Evolutionary conservation across 345 rosid species (phyloP), one percentile per base, ranked within the genome.

Genomic region (Barbarea vulgaris): DNA sequence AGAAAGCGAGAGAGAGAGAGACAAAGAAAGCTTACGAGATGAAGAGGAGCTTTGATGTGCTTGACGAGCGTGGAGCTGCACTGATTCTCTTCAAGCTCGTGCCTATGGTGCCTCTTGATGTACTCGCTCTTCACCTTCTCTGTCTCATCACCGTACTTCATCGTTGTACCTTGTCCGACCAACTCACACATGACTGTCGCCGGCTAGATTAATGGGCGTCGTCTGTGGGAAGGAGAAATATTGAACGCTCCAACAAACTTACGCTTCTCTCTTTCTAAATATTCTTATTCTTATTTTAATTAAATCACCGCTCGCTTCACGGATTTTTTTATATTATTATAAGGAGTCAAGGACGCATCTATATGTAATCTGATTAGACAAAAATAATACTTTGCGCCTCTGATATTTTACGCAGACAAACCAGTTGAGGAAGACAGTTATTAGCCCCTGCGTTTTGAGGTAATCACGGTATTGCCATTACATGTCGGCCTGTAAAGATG

Each of bases 41-140:
- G 89, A 81, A 93, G 87, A 64, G 98, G 96, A 75, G 96, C 90
- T 80, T 80, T 90, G 93, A 90, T 86, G 83, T 86, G 94, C 81
- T 88, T 93, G 22, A 83, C 80, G 70, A 93, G 86, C 51, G 81
- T 79, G 17, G 95, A 90, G 69, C 83, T 81, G 74, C 95, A 87
- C 89, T 93, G 98, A 68, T 86, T 82, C 58, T 81, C 87, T 27
- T 61, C 70, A 11, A 82, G 81, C 80, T 85, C 84, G 50, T 83
- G 96, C 64, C 36, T 72, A 73, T 90, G 96, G 61, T 83, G 87
- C 61, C 76, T 90, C 70, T 83, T 77, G 44, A 86, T 68, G 76
- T 79, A 80, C 81, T 92, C 94, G 48, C 62, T 70, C 82, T 83
- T 93, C 73, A 54, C n/a, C 25, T 52, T 52, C n/a, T 36, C 30